Conservation (phyloP, 305 asterid genomes). For the Fraxinus albicans region DNA sequence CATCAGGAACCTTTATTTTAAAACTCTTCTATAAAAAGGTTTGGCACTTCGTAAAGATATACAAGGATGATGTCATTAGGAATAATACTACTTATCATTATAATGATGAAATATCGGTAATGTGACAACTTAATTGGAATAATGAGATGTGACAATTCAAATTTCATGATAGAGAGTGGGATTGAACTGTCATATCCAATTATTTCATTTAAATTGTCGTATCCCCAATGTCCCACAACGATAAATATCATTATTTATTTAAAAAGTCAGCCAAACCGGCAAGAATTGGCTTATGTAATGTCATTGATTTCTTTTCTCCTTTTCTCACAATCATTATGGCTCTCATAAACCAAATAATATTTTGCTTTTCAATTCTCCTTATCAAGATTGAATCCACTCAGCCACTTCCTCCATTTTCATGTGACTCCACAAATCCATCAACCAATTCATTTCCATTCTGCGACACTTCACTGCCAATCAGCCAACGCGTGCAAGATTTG, state of each 20-base stretch:
- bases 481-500: constrained; percentile 48
- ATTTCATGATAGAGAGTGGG: no score
- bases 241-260: no score
- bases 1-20: no score
- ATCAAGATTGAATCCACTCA: constrained; percentile 24
- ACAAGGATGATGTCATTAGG: background rate
- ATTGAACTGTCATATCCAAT: no score
- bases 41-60: background rate
- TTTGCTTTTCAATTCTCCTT: background rate
- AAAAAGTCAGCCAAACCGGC: background rate
- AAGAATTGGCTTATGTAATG: background rate
- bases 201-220: no score
- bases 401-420: constrained; percentile 62
- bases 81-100: no score
- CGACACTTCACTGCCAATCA: constrained; percentile 39
- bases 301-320: background rate
- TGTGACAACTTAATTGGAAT: no score
- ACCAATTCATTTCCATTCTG: constrained; percentile 53
- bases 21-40: background rate
- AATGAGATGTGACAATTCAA: no score
- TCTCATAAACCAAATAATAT: constrained; percentile 19
- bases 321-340: background rate
- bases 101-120: no score
- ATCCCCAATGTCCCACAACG: no score
- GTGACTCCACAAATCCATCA: constrained; percentile 44